Evolutionary conservation across 768 basidiomycete species (phyloP).

Genomic region (Hemileccinum rubropunctum): DNA sequence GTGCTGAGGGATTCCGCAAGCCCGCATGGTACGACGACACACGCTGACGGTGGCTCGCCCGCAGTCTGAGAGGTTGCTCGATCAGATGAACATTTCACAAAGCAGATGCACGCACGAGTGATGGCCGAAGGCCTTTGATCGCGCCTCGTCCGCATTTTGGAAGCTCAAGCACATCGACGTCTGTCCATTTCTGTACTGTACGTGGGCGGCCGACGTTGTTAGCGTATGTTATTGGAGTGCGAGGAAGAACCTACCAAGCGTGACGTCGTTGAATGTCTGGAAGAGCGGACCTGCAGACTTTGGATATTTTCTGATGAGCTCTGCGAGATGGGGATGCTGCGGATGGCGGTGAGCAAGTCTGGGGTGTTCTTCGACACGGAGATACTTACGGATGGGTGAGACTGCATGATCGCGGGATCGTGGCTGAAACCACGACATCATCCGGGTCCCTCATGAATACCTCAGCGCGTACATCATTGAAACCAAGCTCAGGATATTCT

Average conservation of each 20-base stretch:
- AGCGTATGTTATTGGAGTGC: not conserved
- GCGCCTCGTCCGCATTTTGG: slow-evolving; percentile 50
- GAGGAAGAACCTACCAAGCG: slow-evolving; percentile 45
- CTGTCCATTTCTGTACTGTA: slow-evolving; percentile 70
- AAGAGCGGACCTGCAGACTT: slow-evolving; percentile 57
- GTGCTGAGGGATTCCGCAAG: slow-evolving; percentile 66
- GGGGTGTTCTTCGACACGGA: not conserved
- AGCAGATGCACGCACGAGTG: slow-evolving; percentile 38
- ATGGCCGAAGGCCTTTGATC: slow-evolving; percentile 55
- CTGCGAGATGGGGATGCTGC: slow-evolving; percentile 48
- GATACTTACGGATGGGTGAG: slow-evolving; percentile 24
- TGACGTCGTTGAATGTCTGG: slow-evolving; percentile 74
- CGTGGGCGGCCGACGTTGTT: not conserved
- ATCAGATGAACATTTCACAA: not conserved
- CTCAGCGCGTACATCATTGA: slow-evolving; percentile 9
- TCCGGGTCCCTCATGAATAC: slow-evolving; percentile 13
- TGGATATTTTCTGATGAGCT: slow-evolving; percentile 59
- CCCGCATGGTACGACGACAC: slow-evolving; percentile 60
- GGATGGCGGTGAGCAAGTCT: slow-evolving; percentile 2
- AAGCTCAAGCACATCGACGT: slow-evolving; percentile 63
- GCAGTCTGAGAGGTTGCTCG: slow-evolving; percentile 35
- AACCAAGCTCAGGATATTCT: slow-evolving; percentile 47
- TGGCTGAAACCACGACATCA: not conserved
- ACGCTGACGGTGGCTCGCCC: slow-evolving; percentile 30
- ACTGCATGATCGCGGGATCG: slow-evolving; percentile 13